Evolutionary conservation across 176 grass and related monocot genomes (phyloP).

Genomic region (Aegilops sharonensis): DNA sequence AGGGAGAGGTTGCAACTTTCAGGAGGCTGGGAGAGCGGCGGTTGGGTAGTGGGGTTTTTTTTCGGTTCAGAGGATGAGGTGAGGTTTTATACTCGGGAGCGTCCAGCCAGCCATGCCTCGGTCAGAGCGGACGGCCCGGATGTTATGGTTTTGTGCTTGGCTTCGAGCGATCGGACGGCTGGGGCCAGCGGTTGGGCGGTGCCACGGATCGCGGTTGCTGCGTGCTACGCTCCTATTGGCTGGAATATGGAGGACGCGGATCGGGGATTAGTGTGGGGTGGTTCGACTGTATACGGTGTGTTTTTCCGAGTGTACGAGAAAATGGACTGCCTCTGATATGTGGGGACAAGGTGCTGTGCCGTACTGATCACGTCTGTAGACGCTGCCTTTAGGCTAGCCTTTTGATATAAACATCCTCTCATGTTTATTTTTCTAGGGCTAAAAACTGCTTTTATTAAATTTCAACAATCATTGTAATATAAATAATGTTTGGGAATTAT

Average conservation of each 20-base stretch:
- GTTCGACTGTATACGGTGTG: neutral
- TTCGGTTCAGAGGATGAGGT: neutral
- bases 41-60: neutral
- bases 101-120: neutral
- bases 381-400: too few species aligned
- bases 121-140: neutral
- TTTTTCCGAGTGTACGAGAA: too few species aligned
- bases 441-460: too few species aligned
- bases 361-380: too few species aligned
- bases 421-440: too few species aligned
- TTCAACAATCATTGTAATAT: too few species aligned
- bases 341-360: too few species aligned
- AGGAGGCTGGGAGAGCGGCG: neutral
- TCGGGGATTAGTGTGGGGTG: neutral
- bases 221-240: slow-evolving; percentile 19
- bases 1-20: neutral
- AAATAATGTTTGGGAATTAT: too few species aligned
- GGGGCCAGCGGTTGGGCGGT: accelerated
- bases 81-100: neutral
- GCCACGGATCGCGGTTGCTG: neutral
- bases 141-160: neutral
- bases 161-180: neutral
- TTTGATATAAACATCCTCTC: too few species aligned
- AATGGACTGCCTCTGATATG: too few species aligned
- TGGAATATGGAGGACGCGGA: neutral